These are phyloP conservation scores for Pseudogymnoascus sp. DNA, from an alignment of 2,329 filamentous ascomycete genomes.

Conservation along the genomic window DNA sequence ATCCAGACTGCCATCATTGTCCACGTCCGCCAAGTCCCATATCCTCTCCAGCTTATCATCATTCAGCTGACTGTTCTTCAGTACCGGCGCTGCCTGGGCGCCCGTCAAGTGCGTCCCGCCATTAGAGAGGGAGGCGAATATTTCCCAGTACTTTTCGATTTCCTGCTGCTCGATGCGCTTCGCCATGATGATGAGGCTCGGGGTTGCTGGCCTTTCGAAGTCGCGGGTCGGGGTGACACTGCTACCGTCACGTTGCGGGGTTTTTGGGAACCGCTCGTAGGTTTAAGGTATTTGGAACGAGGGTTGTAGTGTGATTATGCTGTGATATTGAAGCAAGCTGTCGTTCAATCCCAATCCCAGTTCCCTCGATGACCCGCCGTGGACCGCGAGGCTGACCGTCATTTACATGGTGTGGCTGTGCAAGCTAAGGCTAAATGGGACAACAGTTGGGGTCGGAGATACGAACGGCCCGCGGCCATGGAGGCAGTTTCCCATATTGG, in stretches of 20 bases:
- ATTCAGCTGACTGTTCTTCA: conserved; percentile 64
- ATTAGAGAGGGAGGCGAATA: conserved; percentile 61
- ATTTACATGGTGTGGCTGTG: conserved; percentile 5
- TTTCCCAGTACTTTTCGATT: conserved; percentile 73
- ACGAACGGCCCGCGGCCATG: not conserved
- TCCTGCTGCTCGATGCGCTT: conserved; percentile 64
- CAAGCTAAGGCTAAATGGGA: conserved; percentile 2
- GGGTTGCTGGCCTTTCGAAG: not conserved
- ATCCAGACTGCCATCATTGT: conserved; percentile 93
- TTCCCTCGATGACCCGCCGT: not conserved
- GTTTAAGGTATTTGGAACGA: not conserved
- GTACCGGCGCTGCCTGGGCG: conserved; percentile 60
- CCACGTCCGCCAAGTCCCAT: conserved; percentile 95
- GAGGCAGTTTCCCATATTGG: not conserved
- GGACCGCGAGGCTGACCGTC: conserved; percentile 4
- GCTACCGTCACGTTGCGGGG: not conserved
- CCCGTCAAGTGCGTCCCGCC: conserved; percentile 60
- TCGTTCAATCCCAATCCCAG: not conserved
- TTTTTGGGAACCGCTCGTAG: not conserved
- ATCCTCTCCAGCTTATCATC: conserved; percentile 89
- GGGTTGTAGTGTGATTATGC: not conserved
- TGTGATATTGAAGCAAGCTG: not conserved
- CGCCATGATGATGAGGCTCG: conserved; percentile 26
- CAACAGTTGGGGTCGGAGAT: not conserved
- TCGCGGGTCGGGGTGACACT: not conserved